Evolutionary conservation across 2,329 filamentous ascomycete species (phyloP).

Genomic region (Colletotrichum falcatum): DNA sequence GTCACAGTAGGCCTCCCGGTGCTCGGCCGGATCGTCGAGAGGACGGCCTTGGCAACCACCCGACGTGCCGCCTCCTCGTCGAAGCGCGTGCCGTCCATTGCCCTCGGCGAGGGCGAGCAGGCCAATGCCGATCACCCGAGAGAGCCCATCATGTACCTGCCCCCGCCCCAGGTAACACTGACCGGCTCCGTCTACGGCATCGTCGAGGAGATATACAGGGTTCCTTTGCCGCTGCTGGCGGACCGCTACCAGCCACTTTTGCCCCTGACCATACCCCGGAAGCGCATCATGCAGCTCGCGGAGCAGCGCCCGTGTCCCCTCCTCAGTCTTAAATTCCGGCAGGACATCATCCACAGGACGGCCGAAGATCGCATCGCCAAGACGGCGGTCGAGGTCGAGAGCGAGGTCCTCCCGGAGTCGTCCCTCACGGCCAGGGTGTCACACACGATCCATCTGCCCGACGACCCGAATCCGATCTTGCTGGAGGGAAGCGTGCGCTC

Average conservation of each 20-base stretch:
- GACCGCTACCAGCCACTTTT: constrained; percentile 56
- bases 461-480: constrained; percentile 48
- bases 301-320: constrained; percentile 54
- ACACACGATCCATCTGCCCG: constrained; percentile 48
- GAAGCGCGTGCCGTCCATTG: constrained; percentile 42
- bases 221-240: constrained; percentile 49
- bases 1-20: constrained; percentile 51
- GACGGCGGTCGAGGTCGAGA: constrained; percentile 51
- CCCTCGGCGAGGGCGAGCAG: constrained; percentile 21
- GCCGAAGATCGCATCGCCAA: constrained; percentile 30
- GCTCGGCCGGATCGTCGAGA: constrained; percentile 47
- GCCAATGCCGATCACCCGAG: constrained; percentile 7
- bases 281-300: constrained; percentile 52
- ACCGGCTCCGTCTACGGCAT: constrained; percentile 57
- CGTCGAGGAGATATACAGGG: constrained; percentile 47
- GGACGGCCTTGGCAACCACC: background rate
- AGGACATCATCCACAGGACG: constrained; percentile 50
- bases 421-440: constrained; percentile 53
- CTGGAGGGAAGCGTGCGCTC: constrained; percentile 52
- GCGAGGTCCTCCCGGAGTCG: constrained; percentile 54
- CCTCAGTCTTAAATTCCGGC: constrained; percentile 53
- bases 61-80: background rate
- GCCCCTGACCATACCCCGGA: constrained; percentile 51
- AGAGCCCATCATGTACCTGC: constrained; percentile 35
- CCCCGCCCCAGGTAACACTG: constrained; percentile 52